These are phyloP conservation scores for Rhizopus arrhizus DNA, from an alignment of 371 early-diverging fungal genomes.

Conservation along the genomic window DNA sequence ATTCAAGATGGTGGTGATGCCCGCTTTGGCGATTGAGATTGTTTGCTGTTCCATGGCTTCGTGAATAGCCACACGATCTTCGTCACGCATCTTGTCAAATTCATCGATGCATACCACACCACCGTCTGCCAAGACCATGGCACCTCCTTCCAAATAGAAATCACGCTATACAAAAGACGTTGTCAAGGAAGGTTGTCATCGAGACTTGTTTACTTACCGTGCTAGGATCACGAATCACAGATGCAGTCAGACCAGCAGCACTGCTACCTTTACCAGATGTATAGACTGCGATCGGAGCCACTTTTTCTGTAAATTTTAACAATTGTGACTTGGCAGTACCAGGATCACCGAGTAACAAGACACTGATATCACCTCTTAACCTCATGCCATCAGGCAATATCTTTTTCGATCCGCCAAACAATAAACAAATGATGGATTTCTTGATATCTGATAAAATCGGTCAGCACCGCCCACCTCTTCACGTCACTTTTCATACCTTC, in stretches of 20 bases:
- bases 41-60: constrained; percentile 99
- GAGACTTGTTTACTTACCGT: constrained; percentile 55
- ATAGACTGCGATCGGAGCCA: constrained; percentile 97
- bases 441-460: constrained; percentile 85
- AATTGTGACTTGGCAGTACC: constrained; percentile 99
- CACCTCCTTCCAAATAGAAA: constrained; percentile 99
- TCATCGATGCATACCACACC: constrained; percentile 99
- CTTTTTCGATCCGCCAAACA: constrained; percentile 99
- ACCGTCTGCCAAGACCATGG: constrained; percentile 99
- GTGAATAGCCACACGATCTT: constrained; percentile 99
- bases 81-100: constrained; percentile 99
- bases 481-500: too few species aligned
- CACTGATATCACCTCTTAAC: constrained; percentile 98
- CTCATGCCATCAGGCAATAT: constrained; percentile 95
- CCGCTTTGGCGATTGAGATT: constrained; percentile 99
- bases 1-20: constrained; percentile 99
- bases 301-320: constrained; percentile 98
- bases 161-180: constrained; percentile 65
- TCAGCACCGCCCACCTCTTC: too few species aligned
- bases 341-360: constrained; percentile 99
- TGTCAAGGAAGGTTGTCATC: too few species aligned
- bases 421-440: constrained; percentile 94
- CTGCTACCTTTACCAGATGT: constrained; percentile 99
- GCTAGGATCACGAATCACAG: constrained; percentile 92
- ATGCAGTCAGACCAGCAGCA: constrained; percentile 99